Base-by-base conservation (phyloP, 164 flowering plant species). In the Dillenia suffruticosa region DNA sequence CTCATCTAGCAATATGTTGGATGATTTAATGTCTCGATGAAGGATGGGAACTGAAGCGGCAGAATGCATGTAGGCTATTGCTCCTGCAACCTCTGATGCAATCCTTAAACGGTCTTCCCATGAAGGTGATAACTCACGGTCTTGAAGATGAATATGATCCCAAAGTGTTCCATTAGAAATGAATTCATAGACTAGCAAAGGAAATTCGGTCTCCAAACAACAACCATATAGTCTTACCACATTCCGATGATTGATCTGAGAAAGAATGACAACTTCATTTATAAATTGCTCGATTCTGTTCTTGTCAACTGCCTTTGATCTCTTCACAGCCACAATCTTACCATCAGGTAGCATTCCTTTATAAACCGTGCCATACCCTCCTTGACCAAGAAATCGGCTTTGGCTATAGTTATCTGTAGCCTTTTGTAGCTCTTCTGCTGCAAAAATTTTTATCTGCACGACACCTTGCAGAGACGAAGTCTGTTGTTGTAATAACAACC, bases 201-300 rank as follows among this genome's bases (percentile, higher is more conserved):
- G 22, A 19, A 19, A 19, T 59, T 59, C 62, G 8, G 62, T 59
- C 62, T 59, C 62, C 62, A 59, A 59, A 48, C 62, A 59, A 59
- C 51, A 59, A 10, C 62, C 62, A 6, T 46, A 59, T 44, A 59
- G 52, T 43, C 46, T 59, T 2, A 59, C 62, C 5, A 59, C 24
- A 19, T 48, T 59, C 26, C 62, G 32, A 19, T 19, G 22, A 19
- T 19, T 19, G 22, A 19, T 19, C 22, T 19, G 22, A 19, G 22
- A 19, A 19, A 19, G 22, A 19, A 19, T 19, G 22, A 19, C 22
- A 19, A 19, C 22, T 19, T 19, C 22, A 19, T 19, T 56, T 15
- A 56, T 56, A 9, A 56, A 32, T 32, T 11, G 45, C 5, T 12
- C 11, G 1, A 56, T 26, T 0, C 16, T 15, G 12, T 9, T 56